Conservation (phyloP, 2,329 filamentous ascomycete genomes). For the Microascus cirrosus region DNA sequence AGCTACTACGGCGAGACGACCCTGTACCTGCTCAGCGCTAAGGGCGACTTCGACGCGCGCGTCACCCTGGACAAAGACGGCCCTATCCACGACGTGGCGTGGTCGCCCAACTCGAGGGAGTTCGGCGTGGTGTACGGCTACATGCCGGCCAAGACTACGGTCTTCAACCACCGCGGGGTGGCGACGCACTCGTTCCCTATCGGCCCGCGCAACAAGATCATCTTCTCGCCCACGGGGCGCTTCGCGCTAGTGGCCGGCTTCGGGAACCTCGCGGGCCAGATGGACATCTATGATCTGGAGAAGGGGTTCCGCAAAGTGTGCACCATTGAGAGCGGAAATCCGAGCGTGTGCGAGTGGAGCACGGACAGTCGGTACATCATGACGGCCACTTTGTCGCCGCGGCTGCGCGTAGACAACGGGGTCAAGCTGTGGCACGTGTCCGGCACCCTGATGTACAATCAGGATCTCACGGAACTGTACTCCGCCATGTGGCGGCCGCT, state of each 20-base stretch:
- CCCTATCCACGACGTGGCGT: constrained; percentile 95
- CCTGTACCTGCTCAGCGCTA: constrained; percentile 87
- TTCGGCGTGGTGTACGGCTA: constrained; percentile 97
- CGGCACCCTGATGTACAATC: constrained; percentile 84
- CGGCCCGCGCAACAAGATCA: constrained; percentile 84
- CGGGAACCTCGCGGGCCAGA: constrained; percentile 92
- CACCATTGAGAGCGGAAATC: constrained; percentile 91
- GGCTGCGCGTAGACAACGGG: constrained; percentile 92
- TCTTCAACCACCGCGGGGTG: constrained; percentile 85
- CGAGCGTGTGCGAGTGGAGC: constrained; percentile 94
- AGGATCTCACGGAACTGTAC: constrained; percentile 92
- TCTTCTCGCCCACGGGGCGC: constrained; percentile 85
- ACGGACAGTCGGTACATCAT: constrained; percentile 91
- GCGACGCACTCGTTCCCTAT: constrained; percentile 78
- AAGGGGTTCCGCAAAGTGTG: constrained; percentile 88
- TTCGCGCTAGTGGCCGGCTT: constrained; percentile 94
- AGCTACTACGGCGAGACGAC: constrained; percentile 99
- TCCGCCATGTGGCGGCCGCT: constrained; percentile 81
- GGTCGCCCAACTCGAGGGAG: constrained; percentile 95
- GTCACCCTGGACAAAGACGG: constrained; percentile 93
- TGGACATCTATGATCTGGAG: constrained; percentile 87
- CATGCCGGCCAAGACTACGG: constrained; percentile 98
- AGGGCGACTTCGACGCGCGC: constrained; percentile 83
- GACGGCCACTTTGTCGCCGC: constrained; percentile 93
- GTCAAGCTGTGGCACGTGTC: constrained; percentile 90